A percentile compares a stretch with the other conserved stretches of the same genome.
Evolutionary conservation across 2,329 filamentous ascomycete species (phyloP).

Genomic region (Exserohilum rostratum): DNA sequence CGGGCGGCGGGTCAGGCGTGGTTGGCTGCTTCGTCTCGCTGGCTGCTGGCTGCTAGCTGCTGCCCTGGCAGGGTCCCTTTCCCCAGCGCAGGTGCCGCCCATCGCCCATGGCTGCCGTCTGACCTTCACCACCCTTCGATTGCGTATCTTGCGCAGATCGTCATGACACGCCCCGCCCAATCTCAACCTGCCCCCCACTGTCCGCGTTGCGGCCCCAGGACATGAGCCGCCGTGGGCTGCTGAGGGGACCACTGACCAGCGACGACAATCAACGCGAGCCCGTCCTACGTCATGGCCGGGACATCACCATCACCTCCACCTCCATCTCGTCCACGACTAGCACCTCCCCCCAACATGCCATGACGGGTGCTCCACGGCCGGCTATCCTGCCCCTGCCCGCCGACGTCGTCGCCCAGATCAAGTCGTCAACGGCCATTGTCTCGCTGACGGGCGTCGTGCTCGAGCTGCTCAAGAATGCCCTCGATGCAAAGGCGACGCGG

Average conservation of each 20-base stretch:
- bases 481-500: slow-evolving; percentile 77
- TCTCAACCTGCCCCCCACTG: slow-evolving; percentile 2
- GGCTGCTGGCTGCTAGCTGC: slow-evolving; percentile 23
- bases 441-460: slow-evolving; percentile 73
- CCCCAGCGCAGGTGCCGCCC: slow-evolving; percentile 13
- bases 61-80: no score
- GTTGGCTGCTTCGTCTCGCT: slow-evolving; percentile 9
- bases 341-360: background rate
- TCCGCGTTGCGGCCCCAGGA: background rate
- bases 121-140: slow-evolving; percentile 7
- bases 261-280: slow-evolving; percentile 2
- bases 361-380: background rate
- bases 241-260: background rate
- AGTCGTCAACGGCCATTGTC: slow-evolving; percentile 80
- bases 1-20: background rate
- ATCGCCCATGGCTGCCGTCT: slow-evolving; percentile 5
- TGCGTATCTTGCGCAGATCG: slow-evolving; percentile 12
- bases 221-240: slow-evolving; percentile 12
- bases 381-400: slow-evolving; percentile 71
- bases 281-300: slow-evolving; percentile 22
- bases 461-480: slow-evolving; percentile 79
- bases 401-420: slow-evolving; percentile 77
- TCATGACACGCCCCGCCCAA: slow-evolving; percentile 8
- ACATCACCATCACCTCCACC: slow-evolving; percentile 1
- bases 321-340: background rate